Base-by-base conservation (phyloP, 805 yeast species). In the Cyberlindnera mississippiensis region DNA sequence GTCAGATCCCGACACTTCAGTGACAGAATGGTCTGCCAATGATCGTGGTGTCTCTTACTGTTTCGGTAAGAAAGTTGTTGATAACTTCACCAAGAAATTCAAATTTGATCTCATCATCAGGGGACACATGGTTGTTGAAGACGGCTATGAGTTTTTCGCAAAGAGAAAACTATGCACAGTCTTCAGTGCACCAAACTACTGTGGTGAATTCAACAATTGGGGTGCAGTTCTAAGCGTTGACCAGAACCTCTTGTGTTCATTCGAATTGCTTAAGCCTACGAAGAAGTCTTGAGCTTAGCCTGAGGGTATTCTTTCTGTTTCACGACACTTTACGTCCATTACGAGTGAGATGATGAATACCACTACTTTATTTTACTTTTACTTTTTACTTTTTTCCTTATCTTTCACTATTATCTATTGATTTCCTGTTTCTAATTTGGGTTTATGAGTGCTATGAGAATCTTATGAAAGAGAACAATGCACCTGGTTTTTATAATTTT, bases 171-270 rank as follows among this genome's bases (percentile, higher is more conserved):
- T 85, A 42, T 93, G 85, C 1, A 85, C 95, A 0, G 80, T 85
- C 1, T 85, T 85, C 55, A 76, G 82, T 46, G 95, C 93, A 4
- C 95, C 95, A 3, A 85, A 85, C 57, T 85, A 85, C 55, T 62
- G 74, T 55, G 74, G 74, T 26, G 74, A 69, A 41, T 69, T 69
- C 45, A 71, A 89, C 60, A 88, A 88, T 57, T 88, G 96, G 96
- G 96, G 96, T 24, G 99, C 99, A 1, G 97, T 91, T 4, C 89
- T 93, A 97, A 83, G 95, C 53, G 98, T 93, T 14, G 80, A 86
- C 50, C 95, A 87, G 48, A 96, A 91, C 56, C 72, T 93, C 50
- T 68, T 93, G 46, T 93, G 99, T 62, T 84, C 93, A 45, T 93
- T 93, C 63, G 99, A 93, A 64, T 73, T 93, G 42, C 71, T 93